Evolutionary conservation across 306 rosid genomes (phyloP).

Genomic region (Inga oerstediana): DNA sequence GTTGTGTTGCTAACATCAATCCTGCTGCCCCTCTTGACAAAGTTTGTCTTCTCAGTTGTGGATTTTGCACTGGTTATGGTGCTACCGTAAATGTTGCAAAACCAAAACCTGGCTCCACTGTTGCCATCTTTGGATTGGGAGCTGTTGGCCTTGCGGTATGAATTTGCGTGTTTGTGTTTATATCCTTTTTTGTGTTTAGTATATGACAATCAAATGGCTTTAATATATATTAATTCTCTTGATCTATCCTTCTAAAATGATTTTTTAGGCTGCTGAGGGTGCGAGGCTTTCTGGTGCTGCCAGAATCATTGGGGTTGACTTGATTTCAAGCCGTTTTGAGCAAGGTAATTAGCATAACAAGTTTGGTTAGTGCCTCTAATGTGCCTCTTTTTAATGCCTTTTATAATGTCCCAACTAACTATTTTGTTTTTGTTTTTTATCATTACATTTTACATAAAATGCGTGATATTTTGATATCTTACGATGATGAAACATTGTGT

Average conservation of each 20-base stretch:
- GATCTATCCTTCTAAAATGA: background rate
- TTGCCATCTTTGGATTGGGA: background rate
- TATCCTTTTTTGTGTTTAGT: background rate
- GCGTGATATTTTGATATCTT: too few relatives aligned
- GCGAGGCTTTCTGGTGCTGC: conserved; percentile 64
- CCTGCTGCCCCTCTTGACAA: too few relatives aligned
- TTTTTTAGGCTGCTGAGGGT: conserved; percentile 61
- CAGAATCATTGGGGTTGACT: conserved; percentile 62
- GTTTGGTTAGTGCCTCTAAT: too few relatives aligned
- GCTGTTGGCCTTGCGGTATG: background rate
- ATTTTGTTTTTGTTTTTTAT: too few relatives aligned
- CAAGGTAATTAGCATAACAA: conserved; percentile 37
- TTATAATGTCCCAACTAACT: too few relatives aligned
- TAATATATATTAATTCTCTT: background rate
- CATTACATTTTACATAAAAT: too few relatives aligned
- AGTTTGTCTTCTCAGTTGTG: too few relatives aligned
- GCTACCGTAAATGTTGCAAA: background rate
- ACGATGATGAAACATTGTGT: too few relatives aligned
- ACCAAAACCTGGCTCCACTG: background rate
- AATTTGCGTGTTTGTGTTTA: background rate
- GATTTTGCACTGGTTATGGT: background rate
- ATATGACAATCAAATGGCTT: too few relatives aligned
- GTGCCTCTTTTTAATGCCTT: too few relatives aligned
- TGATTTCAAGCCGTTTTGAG: conserved; percentile 52
- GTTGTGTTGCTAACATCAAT: too few relatives aligned